These are phyloP conservation scores for Tetrastigma voinierianum DNA, from an alignment of 164 flowering plant species.

Conservation along the genomic window DNA sequence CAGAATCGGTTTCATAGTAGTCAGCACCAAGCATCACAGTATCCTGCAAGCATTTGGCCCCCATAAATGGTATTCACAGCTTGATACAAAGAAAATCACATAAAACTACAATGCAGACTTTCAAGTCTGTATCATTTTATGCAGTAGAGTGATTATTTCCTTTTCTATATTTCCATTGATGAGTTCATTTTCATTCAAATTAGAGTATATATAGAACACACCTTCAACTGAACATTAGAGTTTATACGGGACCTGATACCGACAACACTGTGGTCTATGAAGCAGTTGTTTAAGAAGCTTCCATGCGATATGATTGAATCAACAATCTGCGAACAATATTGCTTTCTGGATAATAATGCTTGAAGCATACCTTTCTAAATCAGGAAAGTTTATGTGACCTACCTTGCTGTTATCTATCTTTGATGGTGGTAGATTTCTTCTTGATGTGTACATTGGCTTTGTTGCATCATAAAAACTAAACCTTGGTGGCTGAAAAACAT, in stretches of 20 bases:
- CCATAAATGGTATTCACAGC: not conserved
- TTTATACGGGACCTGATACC: conserved; percentile 85
- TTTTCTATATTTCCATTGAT: too few species aligned
- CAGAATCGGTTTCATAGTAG: conserved; percentile 77
- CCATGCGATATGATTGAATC: conserved; percentile 96
- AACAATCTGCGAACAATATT: conserved; percentile 49
- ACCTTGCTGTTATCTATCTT: conserved; percentile 88
- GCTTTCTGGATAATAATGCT: not conserved
- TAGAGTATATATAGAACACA: conserved; percentile 16
- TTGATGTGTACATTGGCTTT: conserved; percentile 90
- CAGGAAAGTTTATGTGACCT: conserved; percentile 8
- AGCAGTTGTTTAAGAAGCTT: conserved; percentile 68
- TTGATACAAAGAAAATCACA: not conserved
- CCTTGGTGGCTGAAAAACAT: conserved; percentile 69
- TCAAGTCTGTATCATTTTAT: not conserved
- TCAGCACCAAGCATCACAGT: conserved; percentile 98
- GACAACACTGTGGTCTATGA: conserved; percentile 84
- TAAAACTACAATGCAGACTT: not conserved
- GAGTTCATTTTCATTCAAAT: not conserved
- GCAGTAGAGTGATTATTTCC: too few species aligned
- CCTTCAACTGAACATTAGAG: conserved; percentile 76
- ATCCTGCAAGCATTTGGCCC: conserved; percentile 51
- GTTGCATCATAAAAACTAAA: conserved; percentile 92
- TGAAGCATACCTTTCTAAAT: too few species aligned
- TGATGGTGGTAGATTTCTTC: conserved; percentile 91